Conservation (phyloP, 495 filamentous ascomycete species). For the Hyaloscypha variabilis region DNA sequence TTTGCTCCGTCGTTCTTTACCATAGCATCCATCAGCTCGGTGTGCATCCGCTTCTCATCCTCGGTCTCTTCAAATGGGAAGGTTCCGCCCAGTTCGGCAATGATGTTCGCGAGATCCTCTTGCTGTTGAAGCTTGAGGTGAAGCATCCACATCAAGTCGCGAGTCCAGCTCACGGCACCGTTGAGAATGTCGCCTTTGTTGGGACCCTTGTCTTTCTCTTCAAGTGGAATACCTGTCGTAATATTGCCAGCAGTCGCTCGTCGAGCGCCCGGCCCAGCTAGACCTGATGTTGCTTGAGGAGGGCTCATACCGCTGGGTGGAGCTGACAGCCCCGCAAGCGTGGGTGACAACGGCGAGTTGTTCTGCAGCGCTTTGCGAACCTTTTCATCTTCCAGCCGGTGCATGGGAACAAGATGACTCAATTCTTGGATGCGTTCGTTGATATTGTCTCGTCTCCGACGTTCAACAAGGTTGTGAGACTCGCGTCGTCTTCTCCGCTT, state of each 20-base stretch:
- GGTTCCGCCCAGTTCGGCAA: conserved; percentile 68
- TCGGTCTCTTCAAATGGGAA: conserved; percentile 86
- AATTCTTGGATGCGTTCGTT: conserved; percentile 98
- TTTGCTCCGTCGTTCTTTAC: conserved; percentile 69
- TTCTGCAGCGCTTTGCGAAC: conserved; percentile 92
- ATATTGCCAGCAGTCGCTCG: conserved; percentile 85
- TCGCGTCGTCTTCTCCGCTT: conserved; percentile 89
- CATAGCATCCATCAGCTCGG: conserved; percentile 83
- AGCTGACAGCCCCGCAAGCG: conserved; percentile 57
- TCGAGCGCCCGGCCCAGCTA: conserved; percentile 82
- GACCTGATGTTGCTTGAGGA: conserved; percentile 82
- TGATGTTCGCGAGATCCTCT: conserved; percentile 74
- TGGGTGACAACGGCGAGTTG: conserved; percentile 83
- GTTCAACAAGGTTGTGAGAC: conserved; percentile 95
- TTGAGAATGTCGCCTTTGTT: conserved; percentile 99
- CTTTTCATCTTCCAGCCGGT: conserved; percentile 96
- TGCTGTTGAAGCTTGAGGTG: conserved; percentile 86
- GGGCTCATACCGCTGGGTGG: conserved; percentile 59
- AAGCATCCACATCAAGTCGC: conserved; percentile 96
- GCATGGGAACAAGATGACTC: conserved; percentile 86
- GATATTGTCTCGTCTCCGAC: conserved; percentile 94
- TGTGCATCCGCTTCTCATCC: conserved; percentile 93
- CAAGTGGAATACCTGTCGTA: conserved; percentile 84
- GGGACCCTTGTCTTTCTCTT: conserved; percentile 97
- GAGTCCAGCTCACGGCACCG: conserved; percentile 93